Evolutionary conservation across 495 filamentous ascomycete species (phyloP).

Genomic region (Cercophora scortea): DNA sequence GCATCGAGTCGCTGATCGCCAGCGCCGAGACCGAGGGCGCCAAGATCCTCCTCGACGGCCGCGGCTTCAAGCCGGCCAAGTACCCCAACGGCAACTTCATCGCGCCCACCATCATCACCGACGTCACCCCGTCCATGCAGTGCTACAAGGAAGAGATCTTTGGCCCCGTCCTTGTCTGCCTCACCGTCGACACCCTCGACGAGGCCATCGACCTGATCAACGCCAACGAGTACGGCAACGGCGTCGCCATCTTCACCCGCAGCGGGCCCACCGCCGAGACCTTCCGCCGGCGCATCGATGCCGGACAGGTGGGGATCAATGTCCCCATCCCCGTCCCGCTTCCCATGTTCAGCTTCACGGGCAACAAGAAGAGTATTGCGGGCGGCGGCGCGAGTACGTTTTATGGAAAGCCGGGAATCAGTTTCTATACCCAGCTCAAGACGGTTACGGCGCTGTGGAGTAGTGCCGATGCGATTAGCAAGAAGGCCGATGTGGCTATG

Average conservation of each 20-base stretch:
- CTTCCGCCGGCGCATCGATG: conserved; percentile 60
- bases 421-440: conserved; percentile 96
- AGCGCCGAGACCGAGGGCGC: conserved; percentile 89
- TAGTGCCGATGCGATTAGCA: conserved; percentile 70
- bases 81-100: conserved; percentile 98
- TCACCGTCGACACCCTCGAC: conserved; percentile 77
- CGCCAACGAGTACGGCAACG: conserved; percentile 59
- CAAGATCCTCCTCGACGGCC: conserved; percentile 87
- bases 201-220: conserved; percentile 63
- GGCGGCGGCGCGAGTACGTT: conserved; percentile 92
- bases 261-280: conserved; percentile 51
- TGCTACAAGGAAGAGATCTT: conserved; percentile 99
- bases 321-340: conserved; percentile 81
- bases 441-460: conserved; percentile 93
- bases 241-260: conserved; percentile 57
- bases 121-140: conserved; percentile 83
- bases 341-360: conserved; percentile 96
- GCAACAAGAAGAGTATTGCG: conserved; percentile 94
- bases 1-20: conserved; percentile 84
- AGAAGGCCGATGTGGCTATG: conserved; percentile 84
- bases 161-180: conserved; percentile 83
- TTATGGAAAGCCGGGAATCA: conserved; percentile 84
- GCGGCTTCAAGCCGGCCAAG: conserved; percentile 79
- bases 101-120: conserved; percentile 88
- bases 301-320: conserved; percentile 74